Conservation (phyloP, 202 grass and related monocot species). For the Carex sylvatica region DNA sequence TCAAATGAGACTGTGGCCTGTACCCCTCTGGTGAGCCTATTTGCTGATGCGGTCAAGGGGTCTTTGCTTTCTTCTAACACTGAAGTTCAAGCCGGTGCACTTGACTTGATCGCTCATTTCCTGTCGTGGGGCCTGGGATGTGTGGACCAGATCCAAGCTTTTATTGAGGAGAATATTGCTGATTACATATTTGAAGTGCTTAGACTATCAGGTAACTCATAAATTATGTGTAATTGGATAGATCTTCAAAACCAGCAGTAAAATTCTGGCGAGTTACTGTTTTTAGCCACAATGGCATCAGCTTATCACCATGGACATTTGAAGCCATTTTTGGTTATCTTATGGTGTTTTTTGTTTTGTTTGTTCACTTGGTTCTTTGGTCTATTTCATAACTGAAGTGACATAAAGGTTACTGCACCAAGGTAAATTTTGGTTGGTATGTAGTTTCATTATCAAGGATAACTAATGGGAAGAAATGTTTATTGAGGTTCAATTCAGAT, state of each 20-base stretch:
- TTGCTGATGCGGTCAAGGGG: slow-evolving; percentile 93
- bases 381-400: background rate
- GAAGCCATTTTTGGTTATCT: background rate
- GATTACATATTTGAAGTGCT: slow-evolving; percentile 95
- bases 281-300: background rate
- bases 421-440: background rate
- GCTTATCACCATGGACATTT: background rate
- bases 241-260: background rate
- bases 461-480: background rate
- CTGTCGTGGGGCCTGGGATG: slow-evolving; percentile 55
- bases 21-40: slow-evolving; percentile 52
- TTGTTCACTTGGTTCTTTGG: background rate
- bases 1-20: slow-evolving; percentile 32
- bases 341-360: background rate
- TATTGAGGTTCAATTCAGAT: background rate
- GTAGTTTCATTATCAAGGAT: background rate
- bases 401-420: background rate
- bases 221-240: background rate
- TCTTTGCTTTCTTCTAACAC: slow-evolving; percentile 77
- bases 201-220: slow-evolving; percentile 59
- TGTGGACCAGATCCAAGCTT: slow-evolving; percentile 54
- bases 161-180: slow-evolving; percentile 71
- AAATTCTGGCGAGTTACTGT: background rate
- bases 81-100: slow-evolving; percentile 69
- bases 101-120: slow-evolving; percentile 88